Evolutionary conservation across 345 rosid genomes (phyloP), one percentile per base, ranked within the genome.

Genomic region (Arabidopsis arenosa): DNA sequence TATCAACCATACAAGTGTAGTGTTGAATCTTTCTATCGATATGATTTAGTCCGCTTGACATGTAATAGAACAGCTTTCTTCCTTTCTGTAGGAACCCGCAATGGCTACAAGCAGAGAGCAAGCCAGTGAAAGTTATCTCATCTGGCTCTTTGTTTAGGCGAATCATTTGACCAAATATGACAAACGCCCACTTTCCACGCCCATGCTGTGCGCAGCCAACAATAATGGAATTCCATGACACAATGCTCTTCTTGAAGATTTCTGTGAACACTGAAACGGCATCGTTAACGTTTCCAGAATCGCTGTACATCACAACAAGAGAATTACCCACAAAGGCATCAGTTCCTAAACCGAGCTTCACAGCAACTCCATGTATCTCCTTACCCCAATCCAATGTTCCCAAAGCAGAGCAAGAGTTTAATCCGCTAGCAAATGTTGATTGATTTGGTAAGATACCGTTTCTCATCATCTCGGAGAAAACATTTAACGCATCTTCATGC

Each of bases 31-130:
- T 83, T 75, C 82, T 13, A 47, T 63, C 36, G 0, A 82, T 30
- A 15, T 81, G 72, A 26, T 76, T 83, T 68, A 58, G 60, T 57
- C 49, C 63, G 43, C 74, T 75, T 45, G 71, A 67, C 45, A 89
- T 81, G 74, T 86, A 85, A 74, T 81, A 61, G 30, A 89, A 89
- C 63, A 93, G 66, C 62, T 75, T 70, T 75, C 84, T 82, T 13
- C 92, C 96, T 53, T 87, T 93, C 45, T 79, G 81, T 39, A 90
- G 67, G 87, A 83, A 75, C 63, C 91, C 94, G 14, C 84, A 84
- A 74, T 84, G 93, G 74, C 91, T 85, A 79, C 94, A 93, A 6
- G 96, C 92, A 70, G 92, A 80, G 70, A 92, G 97, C 79, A 92
- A 82, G 28, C 93, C 96, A 11, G 89, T 92, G 79, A 87, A 87